Conservation (phyloP, 31 red algal genomes). For the Asparagopsis taxiformis region DNA sequence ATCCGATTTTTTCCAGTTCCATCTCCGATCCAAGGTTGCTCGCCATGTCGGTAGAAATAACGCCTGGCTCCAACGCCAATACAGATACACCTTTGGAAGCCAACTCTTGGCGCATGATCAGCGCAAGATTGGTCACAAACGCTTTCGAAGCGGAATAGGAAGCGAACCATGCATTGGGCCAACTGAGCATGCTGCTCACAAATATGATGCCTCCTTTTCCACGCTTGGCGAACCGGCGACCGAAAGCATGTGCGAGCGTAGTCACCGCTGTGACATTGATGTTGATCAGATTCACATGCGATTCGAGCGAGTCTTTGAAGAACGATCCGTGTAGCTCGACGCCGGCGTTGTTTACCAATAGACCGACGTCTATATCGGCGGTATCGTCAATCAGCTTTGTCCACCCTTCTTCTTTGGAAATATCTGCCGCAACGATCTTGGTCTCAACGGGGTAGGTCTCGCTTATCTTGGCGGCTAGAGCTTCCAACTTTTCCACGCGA, state of each 20-base stretch:
- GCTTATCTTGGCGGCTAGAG: slow-evolving; percentile 37
- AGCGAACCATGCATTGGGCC: slow-evolving; percentile 3
- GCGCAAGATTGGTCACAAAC: slow-evolving; percentile 5
- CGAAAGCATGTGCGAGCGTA: slow-evolving; percentile 58
- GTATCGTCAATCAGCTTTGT: slow-evolving; percentile 22
- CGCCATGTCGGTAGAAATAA: slow-evolving; percentile 5
- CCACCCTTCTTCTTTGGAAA: slow-evolving; percentile 36
- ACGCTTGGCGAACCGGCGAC: slow-evolving; percentile 27
- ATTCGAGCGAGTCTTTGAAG: slow-evolving; percentile 29
- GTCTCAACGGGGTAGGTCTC: slow-evolving; percentile 24
- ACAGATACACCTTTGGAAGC: not conserved
- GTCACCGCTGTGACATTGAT: slow-evolving; percentile 74
- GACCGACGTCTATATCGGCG: slow-evolving; percentile 28
- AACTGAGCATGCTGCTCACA: slow-evolving; percentile 8
- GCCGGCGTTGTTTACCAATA: slow-evolving; percentile 96
- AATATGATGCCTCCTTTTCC: slow-evolving; percentile 15
- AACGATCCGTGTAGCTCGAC: slow-evolving; percentile 75
- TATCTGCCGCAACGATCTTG: slow-evolving; percentile 58
- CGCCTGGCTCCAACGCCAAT: slow-evolving; percentile 9
- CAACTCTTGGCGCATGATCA: slow-evolving; percentile 8
- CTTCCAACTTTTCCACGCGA: slow-evolving; percentile 31
- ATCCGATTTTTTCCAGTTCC: not conserved
- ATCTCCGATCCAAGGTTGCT: not conserved
- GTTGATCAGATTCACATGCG: slow-evolving; percentile 40
- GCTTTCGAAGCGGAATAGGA: slow-evolving; percentile 20